phyloP scores from a whole-genome alignment of 2,329 filamentous ascomycete genomes.

The Botryotinia convoluta region DNA sequence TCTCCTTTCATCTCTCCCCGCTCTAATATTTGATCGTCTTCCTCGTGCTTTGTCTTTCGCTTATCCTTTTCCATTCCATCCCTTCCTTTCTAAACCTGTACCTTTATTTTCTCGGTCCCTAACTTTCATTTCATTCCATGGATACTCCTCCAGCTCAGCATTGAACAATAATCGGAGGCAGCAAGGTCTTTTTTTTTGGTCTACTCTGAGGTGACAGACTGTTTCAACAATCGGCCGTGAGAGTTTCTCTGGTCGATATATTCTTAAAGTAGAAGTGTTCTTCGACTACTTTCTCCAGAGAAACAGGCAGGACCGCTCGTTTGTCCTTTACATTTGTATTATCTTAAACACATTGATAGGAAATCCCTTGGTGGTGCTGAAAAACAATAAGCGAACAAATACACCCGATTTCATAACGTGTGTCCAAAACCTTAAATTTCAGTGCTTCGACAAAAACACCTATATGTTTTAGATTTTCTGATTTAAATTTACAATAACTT shows the following conservation, averaged over 20 bases:
- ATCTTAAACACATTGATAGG: background rate
- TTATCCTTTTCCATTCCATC: background rate
- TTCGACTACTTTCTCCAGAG: background rate
- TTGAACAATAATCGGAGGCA: background rate
- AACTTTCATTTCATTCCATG: background rate
- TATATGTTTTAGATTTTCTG: too few species aligned
- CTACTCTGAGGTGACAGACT: fast-evolving
- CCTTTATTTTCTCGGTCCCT: background rate
- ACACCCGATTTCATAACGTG: too few species aligned
- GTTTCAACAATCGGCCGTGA: background rate
- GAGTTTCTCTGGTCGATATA: background rate
- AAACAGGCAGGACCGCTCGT: background rate
- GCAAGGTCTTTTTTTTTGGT: background rate
- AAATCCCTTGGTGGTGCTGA: background rate
- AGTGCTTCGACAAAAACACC: too few species aligned
- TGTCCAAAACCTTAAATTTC: too few species aligned
- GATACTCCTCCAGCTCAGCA: background rate
- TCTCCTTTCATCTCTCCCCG: background rate
- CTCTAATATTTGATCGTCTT: background rate
- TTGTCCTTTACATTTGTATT: too few species aligned
- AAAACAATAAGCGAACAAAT: too few species aligned
- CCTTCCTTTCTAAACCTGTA: background rate
- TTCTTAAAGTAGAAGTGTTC: background rate
- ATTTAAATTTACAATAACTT: too few species aligned
- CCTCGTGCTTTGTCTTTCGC: background rate